Evolutionary conservation across 768 basidiomycete genomes (phyloP).

Genomic region (Hypsizygus marmoreus): DNA sequence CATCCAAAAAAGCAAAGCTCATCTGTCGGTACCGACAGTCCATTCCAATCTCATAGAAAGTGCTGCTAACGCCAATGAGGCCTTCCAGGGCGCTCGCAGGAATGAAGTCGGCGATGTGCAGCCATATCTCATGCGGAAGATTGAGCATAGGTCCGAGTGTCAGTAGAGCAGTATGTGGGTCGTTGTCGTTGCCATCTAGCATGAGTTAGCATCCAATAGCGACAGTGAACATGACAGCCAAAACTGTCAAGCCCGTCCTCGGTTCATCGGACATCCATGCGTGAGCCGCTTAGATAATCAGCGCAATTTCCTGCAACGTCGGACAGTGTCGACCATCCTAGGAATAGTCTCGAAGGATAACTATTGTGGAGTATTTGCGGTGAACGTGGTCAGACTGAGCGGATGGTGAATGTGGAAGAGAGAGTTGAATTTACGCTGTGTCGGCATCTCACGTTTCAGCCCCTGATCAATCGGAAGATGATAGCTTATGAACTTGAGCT

Average conservation of each 20-base stretch:
- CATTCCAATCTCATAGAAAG: constrained; percentile 38
- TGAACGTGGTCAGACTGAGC: too few species aligned
- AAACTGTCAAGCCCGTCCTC: not conserved
- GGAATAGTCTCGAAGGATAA: too few species aligned
- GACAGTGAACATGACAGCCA: constrained; percentile 14
- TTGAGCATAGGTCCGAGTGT: constrained; percentile 8
- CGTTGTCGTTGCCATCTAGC: constrained; percentile 1
- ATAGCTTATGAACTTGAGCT: too few species aligned
- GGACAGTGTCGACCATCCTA: too few species aligned
- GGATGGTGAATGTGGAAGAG: too few species aligned
- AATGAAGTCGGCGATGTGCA: constrained; percentile 30
- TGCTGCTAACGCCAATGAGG: constrained; percentile 25
- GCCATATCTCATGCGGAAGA: constrained; percentile 32
- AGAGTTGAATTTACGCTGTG: too few species aligned
- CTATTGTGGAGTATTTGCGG: too few species aligned
- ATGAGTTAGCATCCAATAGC: too few species aligned
- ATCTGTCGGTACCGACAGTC: constrained; percentile 49
- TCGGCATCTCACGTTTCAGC: too few species aligned
- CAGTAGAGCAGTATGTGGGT: not conserved
- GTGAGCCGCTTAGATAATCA: not conserved
- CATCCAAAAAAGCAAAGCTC: constrained; percentile 50
- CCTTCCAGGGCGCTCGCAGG: constrained; percentile 17
- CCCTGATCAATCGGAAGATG: too few species aligned
- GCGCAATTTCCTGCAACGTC: too few species aligned
- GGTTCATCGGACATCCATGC: not conserved